Evolutionary conservation across 225 moss, liverwort and hornwort genomes (phyloP).

Genomic region (Sphagnum contortum): DNA sequence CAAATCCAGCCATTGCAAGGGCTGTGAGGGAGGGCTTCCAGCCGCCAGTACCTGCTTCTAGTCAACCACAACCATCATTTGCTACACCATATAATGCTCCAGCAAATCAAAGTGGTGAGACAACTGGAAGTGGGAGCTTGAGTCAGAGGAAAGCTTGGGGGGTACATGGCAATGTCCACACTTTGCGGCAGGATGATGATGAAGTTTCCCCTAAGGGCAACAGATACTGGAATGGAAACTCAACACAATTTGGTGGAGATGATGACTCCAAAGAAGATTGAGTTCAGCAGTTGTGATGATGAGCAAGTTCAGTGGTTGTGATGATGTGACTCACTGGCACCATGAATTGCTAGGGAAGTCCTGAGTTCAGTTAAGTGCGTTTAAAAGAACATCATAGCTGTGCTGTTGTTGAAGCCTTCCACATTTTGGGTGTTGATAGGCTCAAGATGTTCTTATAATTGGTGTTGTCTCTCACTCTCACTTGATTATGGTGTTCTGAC

Average conservation of each 20-base stretch:
- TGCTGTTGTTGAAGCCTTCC: too few species aligned
- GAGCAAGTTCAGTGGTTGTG: neutral
- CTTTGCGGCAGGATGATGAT: slow-evolving; percentile 34
- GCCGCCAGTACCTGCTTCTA: slow-evolving; percentile 28
- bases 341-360: too few species aligned
- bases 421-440: too few species aligned
- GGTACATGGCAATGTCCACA: slow-evolving; percentile 46
- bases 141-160: slow-evolving; percentile 50
- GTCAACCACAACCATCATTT: slow-evolving; percentile 30
- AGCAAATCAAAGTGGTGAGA: slow-evolving; percentile 17
- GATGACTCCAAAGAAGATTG: slow-evolving; percentile 59
- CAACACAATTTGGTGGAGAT: slow-evolving; percentile 66
- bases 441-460: too few species aligned
- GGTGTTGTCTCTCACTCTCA: too few species aligned
- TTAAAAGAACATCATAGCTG: too few species aligned
- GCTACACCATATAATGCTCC: slow-evolving; percentile 23
- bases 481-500: too few species aligned
- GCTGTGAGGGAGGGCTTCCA: slow-evolving; percentile 31
- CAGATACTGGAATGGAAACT: slow-evolving; percentile 70
- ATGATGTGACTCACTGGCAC: too few species aligned
- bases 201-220: slow-evolving; percentile 35
- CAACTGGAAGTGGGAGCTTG: slow-evolving; percentile 30
- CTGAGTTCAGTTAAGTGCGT: too few species aligned
- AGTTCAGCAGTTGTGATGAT: slow-evolving; percentile 1
- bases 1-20: slow-evolving; percentile 16